These are phyloP conservation scores for Salicornia ramosissima DNA, from an alignment of 148 eudicot genomes.

Conservation along the genomic window DNA sequence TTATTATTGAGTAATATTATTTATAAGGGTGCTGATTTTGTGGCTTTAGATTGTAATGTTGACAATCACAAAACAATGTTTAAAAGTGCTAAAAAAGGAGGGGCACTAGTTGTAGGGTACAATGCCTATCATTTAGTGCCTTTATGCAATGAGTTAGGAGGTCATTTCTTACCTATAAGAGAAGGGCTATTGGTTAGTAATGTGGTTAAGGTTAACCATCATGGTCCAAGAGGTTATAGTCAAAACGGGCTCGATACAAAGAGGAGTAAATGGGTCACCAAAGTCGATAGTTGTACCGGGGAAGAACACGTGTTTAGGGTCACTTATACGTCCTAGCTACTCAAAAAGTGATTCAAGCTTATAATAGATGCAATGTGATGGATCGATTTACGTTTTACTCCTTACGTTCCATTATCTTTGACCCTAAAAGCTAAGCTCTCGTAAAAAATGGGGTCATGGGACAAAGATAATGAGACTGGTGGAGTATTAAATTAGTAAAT, in stretches of 20 bases:
- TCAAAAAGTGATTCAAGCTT: slow-evolving; percentile 22
- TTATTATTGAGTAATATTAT: slow-evolving; percentile 14
- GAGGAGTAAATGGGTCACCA: slow-evolving; percentile 39
- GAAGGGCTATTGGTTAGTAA: slow-evolving; percentile 29
- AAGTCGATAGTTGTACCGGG: slow-evolving; percentile 38
- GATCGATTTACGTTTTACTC: too few relatives aligned
- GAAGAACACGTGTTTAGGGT: slow-evolving; percentile 46
- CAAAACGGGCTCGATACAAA: slow-evolving; percentile 12
- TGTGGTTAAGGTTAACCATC: slow-evolving; percentile 17
- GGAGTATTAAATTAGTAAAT: background rate
- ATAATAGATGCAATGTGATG: too few relatives aligned
- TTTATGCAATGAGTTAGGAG: slow-evolving; percentile 19
- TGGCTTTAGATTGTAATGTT: slow-evolving; percentile 29
- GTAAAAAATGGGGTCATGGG: too few relatives aligned
- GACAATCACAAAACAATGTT: slow-evolving; percentile 5
- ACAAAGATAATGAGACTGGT: too few relatives aligned
- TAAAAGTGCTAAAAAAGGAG: slow-evolving; percentile 1
- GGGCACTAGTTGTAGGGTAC: slow-evolving; percentile 31
- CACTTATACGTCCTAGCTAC: too few relatives aligned
- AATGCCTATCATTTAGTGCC: slow-evolving; percentile 28
- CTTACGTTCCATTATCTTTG: too few relatives aligned
- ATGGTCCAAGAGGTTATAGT: background rate
- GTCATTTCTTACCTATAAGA: slow-evolving; percentile 39
- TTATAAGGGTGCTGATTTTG: slow-evolving; percentile 27
- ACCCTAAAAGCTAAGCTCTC: too few relatives aligned